phyloP scores from a whole-genome alignment of 1,284 basidiomycete genomes.

The Trichosporon coremiiforme region DNA sequence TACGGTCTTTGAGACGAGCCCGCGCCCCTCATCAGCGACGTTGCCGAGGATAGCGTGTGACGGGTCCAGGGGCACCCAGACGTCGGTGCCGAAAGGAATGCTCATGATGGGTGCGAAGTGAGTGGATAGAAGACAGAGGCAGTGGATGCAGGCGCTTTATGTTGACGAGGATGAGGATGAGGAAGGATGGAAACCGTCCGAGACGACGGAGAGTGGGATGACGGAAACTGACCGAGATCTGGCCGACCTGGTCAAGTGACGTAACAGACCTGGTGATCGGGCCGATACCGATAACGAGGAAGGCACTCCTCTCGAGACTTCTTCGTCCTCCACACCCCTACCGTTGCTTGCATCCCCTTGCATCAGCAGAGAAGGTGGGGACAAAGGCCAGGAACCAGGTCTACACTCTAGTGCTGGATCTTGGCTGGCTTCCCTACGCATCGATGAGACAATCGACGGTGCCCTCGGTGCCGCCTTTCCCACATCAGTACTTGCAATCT shows the following conservation, averaged over 20 bases:
- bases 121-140: background rate
- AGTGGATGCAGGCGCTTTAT: background rate
- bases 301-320: background rate
- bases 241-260: background rate
- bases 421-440: background rate
- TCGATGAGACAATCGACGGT: too few relatives aligned
- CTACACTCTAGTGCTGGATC: too few relatives aligned
- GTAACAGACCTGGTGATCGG: background rate
- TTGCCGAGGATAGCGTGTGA: conserved; percentile 18
- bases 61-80: conserved; percentile 24
- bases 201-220: background rate
- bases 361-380: too few relatives aligned
- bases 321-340: background rate
- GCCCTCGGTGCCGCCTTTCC: background rate
- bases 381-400: too few relatives aligned
- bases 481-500: background rate
- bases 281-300: background rate
- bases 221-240: conserved; percentile 4
- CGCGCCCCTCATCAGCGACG: conserved; percentile 15
- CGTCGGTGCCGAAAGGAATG: conserved; percentile 23
- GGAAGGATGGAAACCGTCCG: background rate
- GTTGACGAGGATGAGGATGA: background rate
- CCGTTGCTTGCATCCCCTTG: background rate
- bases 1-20: conserved; percentile 15
- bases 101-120: background rate